Base-by-base conservation (phyloP, 2,329 filamentous ascomycete species). In the Colletotrichum spinosum region DNA sequence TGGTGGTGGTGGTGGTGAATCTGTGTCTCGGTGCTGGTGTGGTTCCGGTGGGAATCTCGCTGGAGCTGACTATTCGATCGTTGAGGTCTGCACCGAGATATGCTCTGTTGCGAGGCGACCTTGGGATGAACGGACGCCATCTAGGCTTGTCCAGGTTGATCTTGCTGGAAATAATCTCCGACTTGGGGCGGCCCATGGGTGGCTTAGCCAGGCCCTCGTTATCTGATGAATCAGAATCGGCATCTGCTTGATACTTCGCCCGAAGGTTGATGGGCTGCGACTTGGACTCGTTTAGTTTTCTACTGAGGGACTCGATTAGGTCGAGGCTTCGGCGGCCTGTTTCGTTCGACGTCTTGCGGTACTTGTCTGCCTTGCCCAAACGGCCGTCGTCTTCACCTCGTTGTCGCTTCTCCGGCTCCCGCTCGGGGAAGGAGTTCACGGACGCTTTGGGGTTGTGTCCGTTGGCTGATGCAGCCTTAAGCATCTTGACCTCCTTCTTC, bases 401-500 rank as follows among this genome's bases (percentile, higher is more conserved):
- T 15, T 57, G 48, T 45, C 44, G 34, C 34, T 37, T 50, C 44
- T 54, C 51, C 48, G 55, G 67, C 49, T 60, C 50, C 15, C 60
- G 46, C 42, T 66, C 39, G 10, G 55, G 39, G 35, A 39, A 17
- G 11, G 48, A 44, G 17, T 41, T 44, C 17, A 56, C 35, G 4
- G 55, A 59, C 13, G 48, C 17, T 17, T 61, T 65, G 8, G 53
- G n/a, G n/a, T 17, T 67, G 8, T 55, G 17, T 1, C 37, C 60
- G 33, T 67, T 60, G 67, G 45, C 67, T 12, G 62, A 64, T 9
- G 68, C 69, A 10, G 67, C 70, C 70, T 83, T 84, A 3, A 88
- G 74, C 1, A 74, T 74, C 63, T 79, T 80, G 44, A 88, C 73
- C 68, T 86, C 83, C 69, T 82, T 84, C 73, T 85, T 86, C 8